These are phyloP conservation scores for Biscogniauxia mediterranea DNA, from an alignment of 2,329 filamentous ascomycete species.

Conservation along the genomic window DNA sequence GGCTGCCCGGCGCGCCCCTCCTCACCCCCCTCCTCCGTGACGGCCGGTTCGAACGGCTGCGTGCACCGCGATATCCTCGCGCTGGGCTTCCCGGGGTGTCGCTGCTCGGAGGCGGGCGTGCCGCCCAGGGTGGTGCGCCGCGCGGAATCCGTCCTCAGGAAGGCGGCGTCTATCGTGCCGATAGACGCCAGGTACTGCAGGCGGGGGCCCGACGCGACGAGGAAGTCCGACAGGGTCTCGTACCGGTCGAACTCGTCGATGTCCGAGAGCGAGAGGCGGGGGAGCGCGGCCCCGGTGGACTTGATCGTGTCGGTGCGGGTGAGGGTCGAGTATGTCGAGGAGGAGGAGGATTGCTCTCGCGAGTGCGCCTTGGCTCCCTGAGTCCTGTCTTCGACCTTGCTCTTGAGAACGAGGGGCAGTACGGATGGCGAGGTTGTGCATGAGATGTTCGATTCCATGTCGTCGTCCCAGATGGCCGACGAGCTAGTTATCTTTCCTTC, in stretches of 20 bases:
- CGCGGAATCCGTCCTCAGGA: conserved; percentile 4
- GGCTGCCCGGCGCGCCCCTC: conserved; percentile 6
- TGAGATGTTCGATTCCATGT: conserved; percentile 7
- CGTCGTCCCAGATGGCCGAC: conserved; percentile 12
- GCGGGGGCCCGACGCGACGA: conserved; percentile 20
- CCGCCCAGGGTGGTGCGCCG: conserved; percentile 7
- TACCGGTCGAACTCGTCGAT: conserved; percentile 10
- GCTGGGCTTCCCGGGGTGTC: conserved; percentile 22
- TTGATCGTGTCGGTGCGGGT: neutral
- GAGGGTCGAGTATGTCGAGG: conserved; percentile 15
- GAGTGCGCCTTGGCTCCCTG: conserved; percentile 8
- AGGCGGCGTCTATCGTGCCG: conserved; percentile 8
- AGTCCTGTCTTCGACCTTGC: conserved; percentile 10
- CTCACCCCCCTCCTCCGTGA: conserved; percentile 14
- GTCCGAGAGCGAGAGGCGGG: conserved; percentile 5
- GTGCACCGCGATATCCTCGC: conserved; percentile 8
- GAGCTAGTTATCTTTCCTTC: neutral
- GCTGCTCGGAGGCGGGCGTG: conserved; percentile 22
- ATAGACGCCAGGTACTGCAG: conserved; percentile 18
- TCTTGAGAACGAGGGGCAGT: conserved; percentile 13
- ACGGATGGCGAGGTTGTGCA: neutral
- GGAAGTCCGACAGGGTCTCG: conserved; percentile 16
- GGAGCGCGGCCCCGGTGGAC: conserved; percentile 8
- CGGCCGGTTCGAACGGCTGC: conserved; percentile 17
- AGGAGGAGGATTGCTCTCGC: conserved; percentile 11